Evolutionary conservation across 148 eudicot genomes (phyloP).

Genomic region (Diospyros kaki): DNA sequence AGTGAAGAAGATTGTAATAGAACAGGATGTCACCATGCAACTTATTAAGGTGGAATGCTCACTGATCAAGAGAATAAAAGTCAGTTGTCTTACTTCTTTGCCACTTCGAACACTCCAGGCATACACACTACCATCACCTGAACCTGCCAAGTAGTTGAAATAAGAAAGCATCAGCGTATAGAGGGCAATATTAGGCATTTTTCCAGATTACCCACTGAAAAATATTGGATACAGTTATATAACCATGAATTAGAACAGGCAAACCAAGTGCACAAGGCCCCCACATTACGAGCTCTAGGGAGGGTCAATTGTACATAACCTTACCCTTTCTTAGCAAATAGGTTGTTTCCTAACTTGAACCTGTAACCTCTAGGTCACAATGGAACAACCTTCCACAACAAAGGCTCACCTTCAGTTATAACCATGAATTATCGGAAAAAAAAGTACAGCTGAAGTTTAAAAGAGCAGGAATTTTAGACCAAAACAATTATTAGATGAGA

Average conservation of each 20-base stretch:
- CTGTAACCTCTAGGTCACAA: no score
- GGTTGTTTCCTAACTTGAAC: no score
- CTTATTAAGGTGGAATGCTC: background rate
- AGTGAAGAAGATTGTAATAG: background rate
- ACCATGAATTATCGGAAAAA: no score
- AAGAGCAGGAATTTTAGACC: background rate
- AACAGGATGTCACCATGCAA: background rate
- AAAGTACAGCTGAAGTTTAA: background rate
- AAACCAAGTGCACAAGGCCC: no score
- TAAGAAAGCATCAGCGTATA: background rate
- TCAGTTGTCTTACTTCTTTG: constrained; percentile 65
- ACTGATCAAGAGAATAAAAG: constrained; percentile 5
- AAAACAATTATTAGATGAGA: background rate
- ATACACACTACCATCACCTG: constrained; percentile 97
- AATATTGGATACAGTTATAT: background rate
- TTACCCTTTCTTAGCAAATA: no score
- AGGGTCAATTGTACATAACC: no score
- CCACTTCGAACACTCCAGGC: constrained; percentile 97
- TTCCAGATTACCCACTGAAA: background rate
- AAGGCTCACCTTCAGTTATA: no score
- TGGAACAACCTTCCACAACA: no score
- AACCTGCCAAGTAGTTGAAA: constrained; percentile 50
- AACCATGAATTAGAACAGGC: no score
- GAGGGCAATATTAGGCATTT: background rate
- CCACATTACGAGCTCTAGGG: no score